A percentile compares a stretch with the other conserved stretches of the same genome.
phyloP scores from a whole-genome alignment of 2,329 filamentous ascomycete genomes.

The Elsinoe necatrix region DNA sequence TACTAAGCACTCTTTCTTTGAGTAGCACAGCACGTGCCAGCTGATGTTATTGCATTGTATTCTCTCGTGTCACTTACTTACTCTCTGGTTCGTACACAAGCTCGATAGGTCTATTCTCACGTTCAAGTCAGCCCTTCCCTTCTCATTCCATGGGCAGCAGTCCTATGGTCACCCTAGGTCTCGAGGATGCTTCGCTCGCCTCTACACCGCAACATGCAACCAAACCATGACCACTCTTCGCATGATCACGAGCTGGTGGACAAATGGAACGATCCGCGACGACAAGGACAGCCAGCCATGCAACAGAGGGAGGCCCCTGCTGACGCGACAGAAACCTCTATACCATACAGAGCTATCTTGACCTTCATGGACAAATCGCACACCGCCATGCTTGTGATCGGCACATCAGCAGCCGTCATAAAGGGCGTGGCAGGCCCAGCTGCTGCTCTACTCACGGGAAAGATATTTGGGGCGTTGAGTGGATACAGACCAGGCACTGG shows the following conservation, averaged over 20 bases:
- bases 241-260: slow-evolving; percentile 1
- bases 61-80: neutral
- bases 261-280: neutral
- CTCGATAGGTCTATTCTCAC: neutral
- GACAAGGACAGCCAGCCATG: neutral
- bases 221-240: neutral
- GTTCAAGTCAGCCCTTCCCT: neutral
- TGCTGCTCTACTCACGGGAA: slow-evolving; percentile 63
- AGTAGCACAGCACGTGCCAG: slow-evolving; percentile 13
- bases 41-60: neutral
- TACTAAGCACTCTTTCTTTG: slow-evolving; percentile 17
- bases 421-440: slow-evolving; percentile 57
- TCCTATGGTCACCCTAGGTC: neutral
- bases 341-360: slow-evolving; percentile 54
- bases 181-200: neutral
- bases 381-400: slow-evolving; percentile 45
- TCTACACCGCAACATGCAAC: neutral
- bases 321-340: neutral
- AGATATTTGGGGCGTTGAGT: slow-evolving; percentile 64
- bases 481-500: slow-evolving; percentile 52
- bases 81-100: neutral
- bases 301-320: neutral
- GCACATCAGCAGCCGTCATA: slow-evolving; percentile 48
- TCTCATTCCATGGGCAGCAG: neutral
- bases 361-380: slow-evolving; percentile 61